Conservation (phyloP, 441 rosid species). For the Gossypium aridum region DNA sequence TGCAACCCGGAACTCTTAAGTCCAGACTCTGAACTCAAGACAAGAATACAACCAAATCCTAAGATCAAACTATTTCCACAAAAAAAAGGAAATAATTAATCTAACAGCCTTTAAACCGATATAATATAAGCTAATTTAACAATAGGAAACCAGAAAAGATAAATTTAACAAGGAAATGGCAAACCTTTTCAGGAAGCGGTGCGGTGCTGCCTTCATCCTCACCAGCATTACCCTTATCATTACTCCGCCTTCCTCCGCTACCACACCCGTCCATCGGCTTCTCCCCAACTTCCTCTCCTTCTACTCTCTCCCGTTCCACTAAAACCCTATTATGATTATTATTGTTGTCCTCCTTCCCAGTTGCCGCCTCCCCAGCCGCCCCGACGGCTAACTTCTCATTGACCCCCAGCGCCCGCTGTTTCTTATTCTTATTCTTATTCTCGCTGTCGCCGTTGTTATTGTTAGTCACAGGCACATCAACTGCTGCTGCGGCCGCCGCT, state of each 20-base stretch:
- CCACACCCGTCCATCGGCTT: constrained; percentile 43
- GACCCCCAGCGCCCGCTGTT: constrained; percentile 10
- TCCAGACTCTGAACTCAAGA: not conserved
- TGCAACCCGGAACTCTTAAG: not conserved
- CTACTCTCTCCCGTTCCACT: constrained; percentile 18
- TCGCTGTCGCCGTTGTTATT: not conserved
- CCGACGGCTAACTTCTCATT: constrained; percentile 22
- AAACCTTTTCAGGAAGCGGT: constrained; percentile 61
- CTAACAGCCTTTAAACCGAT: not conserved
- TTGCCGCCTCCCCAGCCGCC: constrained; percentile 16
- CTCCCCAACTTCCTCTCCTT: constrained; percentile 36
- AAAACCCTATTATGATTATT: constrained; percentile 18
- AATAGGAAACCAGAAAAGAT: not conserved
- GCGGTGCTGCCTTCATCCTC: constrained; percentile 56
- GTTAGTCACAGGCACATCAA: constrained; percentile 5
- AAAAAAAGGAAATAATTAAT: not conserved
- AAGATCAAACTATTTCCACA: not conserved
- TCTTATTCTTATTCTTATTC: not conserved
- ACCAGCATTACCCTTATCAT: constrained; percentile 40
- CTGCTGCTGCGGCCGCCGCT: constrained; percentile 34
- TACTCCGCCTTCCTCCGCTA: constrained; percentile 39
- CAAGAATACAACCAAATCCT: not conserved
- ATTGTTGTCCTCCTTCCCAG: constrained; percentile 12
- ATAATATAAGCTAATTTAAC: no score
- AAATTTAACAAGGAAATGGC: not conserved